Conservation (phyloP, 768 basidiomycete genomes). For the Mycena alexandri region DNA sequence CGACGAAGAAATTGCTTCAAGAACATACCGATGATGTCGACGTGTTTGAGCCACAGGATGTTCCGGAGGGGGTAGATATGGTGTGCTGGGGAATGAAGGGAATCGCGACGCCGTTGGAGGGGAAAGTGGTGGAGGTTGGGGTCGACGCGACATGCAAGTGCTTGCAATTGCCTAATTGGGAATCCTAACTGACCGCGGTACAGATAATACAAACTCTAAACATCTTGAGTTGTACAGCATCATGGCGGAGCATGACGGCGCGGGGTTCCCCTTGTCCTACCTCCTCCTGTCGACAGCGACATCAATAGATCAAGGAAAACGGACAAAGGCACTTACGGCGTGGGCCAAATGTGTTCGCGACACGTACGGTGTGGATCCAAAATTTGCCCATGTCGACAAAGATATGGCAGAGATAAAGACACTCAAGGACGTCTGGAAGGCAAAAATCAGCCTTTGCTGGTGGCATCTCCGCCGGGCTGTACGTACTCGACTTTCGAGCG, state of each 20-base stretch:
- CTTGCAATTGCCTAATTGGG: no score
- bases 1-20: slow-evolving; percentile 21
- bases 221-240: no score
- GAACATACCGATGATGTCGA: slow-evolving; percentile 20
- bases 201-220: no score
- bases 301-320: slow-evolving; percentile 38
- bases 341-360: slow-evolving; percentile 36
- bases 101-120: slow-evolving; percentile 19
- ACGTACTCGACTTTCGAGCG: slow-evolving; percentile 9
- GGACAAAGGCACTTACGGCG: slow-evolving; percentile 34
- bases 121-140: no score
- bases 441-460: slow-evolving; percentile 37
- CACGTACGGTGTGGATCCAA: slow-evolving; percentile 23
- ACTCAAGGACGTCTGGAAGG: no score
- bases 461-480: slow-evolving; percentile 35
- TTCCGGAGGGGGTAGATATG: slow-evolving; percentile 35
- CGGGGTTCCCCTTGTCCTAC: slow-evolving; percentile 43
- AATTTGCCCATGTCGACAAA: slow-evolving; percentile 37
- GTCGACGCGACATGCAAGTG: no score
- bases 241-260: no score
- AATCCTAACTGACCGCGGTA: no score
- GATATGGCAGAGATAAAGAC: no score
- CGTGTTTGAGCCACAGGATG: slow-evolving; percentile 11
- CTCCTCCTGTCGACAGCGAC: slow-evolving; percentile 41
- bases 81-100: slow-evolving; percentile 36